These are phyloP conservation scores for Solanum peruvianum DNA, from an alignment of 257 asterid genomes.

Conservation along the genomic window DNA sequence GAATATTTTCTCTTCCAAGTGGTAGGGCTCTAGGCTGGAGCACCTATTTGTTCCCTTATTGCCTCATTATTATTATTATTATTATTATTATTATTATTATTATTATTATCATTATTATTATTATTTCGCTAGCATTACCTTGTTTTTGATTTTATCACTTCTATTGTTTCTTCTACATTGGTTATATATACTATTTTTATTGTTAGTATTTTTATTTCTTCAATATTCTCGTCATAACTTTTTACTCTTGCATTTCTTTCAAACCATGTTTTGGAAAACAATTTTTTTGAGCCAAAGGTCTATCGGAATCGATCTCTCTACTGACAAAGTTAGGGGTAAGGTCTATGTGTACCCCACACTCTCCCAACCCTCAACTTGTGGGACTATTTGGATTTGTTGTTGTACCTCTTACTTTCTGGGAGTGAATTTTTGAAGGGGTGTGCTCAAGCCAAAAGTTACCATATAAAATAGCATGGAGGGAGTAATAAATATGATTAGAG, in stretches of 20 bases:
- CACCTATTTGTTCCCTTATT: background rate
- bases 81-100: background rate
- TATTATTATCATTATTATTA: background rate
- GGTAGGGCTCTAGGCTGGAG: background rate
- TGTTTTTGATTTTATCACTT: background rate
- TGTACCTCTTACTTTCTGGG: background rate
- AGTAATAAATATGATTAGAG: background rate
- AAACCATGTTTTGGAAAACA: background rate
- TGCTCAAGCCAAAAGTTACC: background rate
- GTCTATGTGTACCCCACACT: background rate
- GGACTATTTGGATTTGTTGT: background rate
- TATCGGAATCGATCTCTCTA: background rate
- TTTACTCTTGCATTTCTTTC: background rate
- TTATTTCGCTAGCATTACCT: background rate
- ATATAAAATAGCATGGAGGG: background rate
- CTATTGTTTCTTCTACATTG: background rate
- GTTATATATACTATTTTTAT: background rate
- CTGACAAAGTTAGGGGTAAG: background rate
- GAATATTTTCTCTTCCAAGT: background rate
- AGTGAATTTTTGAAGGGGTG: background rate
- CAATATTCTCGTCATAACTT: background rate
- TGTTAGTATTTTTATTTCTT: background rate
- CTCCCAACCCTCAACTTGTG: background rate
- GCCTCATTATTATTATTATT: background rate
- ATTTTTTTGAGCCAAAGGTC: background rate